A percentile compares a stretch with the other conserved stretches of the same genome.
Evolutionary conservation across 2,329 filamentous ascomycete genomes (phyloP).

Genomic region (Sporothrix luriei): DNA sequence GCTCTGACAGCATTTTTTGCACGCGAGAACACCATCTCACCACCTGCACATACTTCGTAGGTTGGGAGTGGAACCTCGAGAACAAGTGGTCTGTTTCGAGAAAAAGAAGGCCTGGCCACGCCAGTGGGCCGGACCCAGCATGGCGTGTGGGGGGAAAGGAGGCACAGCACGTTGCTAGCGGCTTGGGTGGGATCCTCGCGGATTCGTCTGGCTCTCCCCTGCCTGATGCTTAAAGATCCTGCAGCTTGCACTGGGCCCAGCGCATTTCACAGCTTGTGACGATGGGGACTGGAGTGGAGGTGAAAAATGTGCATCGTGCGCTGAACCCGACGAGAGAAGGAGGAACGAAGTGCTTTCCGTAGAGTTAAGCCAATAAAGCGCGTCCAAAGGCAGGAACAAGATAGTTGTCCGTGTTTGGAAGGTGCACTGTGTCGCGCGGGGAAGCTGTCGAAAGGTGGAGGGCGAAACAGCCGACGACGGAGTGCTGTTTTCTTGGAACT

Average conservation of each 20-base stretch:
- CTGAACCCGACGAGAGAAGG: background rate
- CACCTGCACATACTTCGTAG: too few relatives aligned
- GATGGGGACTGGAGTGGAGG: background rate
- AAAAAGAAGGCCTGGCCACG: background rate
- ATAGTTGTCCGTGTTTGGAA: slow-evolving; percentile 23
- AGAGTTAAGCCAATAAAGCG: slow-evolving; percentile 16
- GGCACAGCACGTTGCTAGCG: slow-evolving; percentile 28
- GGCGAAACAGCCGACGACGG: slow-evolving; percentile 2
- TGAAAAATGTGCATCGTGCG: background rate
- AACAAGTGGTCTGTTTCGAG: background rate
- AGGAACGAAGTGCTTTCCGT: background rate
- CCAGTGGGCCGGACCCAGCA: background rate
- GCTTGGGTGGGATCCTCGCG: background rate
- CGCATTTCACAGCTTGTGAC: background rate
- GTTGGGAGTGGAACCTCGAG: background rate
- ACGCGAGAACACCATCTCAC: background rate
- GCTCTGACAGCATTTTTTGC: background rate
- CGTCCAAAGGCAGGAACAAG: background rate
- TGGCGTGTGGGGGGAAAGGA: slow-evolving; percentile 25
- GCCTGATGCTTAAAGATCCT: slow-evolving; percentile 8
- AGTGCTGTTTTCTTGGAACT: slow-evolving; percentile 5
- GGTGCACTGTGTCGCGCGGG: slow-evolving; percentile 23
- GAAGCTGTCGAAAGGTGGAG: background rate
- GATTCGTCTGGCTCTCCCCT: background rate
- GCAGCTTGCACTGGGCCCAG: background rate